Percentiles rank a stretch among this genome's conserved stretches.
phyloP scores from a whole-genome alignment of 177 flowering plant genomes.

The Vitis hybrid region DNA sequence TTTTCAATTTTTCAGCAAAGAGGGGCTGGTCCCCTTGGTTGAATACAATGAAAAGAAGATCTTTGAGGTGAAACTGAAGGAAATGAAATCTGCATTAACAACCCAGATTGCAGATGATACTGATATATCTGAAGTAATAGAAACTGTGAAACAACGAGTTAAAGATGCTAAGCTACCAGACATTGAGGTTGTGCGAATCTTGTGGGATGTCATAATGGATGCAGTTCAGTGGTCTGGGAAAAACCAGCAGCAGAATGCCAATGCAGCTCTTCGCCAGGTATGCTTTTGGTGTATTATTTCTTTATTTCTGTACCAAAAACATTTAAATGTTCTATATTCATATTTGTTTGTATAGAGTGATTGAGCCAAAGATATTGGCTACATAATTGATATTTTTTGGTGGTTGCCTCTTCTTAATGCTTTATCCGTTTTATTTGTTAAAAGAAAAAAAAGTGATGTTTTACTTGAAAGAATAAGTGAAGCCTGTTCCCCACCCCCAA shows the following conservation, averaged over 20 bases:
- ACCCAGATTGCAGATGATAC: slow-evolving; percentile 86
- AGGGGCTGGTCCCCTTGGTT: slow-evolving; percentile 67
- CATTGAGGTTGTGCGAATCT: slow-evolving; percentile 75
- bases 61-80: slow-evolving; percentile 90
- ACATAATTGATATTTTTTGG: no score
- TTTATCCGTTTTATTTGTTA: no score
- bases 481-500: no score
- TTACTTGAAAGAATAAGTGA: no score
- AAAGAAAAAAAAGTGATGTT: no score
- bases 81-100: slow-evolving; percentile 87
- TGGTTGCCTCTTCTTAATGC: no score
- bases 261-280: slow-evolving; percentile 92
- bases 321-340: neutral
- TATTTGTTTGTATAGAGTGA: no score
- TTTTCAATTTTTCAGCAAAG: slow-evolving; percentile 56
- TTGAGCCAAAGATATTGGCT: no score
- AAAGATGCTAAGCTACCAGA: slow-evolving; percentile 96
- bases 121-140: slow-evolving; percentile 85
- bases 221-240: slow-evolving; percentile 99
- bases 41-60: slow-evolving; percentile 94
- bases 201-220: slow-evolving; percentile 98
- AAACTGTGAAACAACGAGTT: slow-evolving; percentile 77
- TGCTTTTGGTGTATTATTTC: neutral
- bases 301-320: neutral
- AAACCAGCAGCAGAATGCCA: slow-evolving; percentile 99